phyloP scores from a whole-genome alignment of 2,329 filamentous ascomycete genomes.

The Arthroderma sp. region DNA sequence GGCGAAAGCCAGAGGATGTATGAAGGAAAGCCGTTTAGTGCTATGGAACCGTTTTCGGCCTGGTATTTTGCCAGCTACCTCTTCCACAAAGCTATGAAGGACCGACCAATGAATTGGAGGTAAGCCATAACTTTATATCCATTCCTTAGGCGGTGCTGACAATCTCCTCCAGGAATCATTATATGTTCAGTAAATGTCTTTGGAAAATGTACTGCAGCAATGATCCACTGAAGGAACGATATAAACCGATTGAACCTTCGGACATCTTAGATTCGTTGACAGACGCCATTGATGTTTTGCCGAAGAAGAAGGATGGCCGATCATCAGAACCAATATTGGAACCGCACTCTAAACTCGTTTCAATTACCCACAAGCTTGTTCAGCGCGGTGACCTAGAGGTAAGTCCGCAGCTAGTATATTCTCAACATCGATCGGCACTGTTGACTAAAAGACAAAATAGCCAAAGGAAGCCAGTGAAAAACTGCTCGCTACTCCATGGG shows the following conservation, averaged over 20 bases:
- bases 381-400: constrained; percentile 36
- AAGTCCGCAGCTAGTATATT: constrained; percentile 14
- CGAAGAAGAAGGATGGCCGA: constrained; percentile 47
- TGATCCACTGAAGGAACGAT: constrained; percentile 28
- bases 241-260: constrained; percentile 27
- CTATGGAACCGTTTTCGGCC: constrained; percentile 47
- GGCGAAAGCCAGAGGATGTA: constrained; percentile 44
- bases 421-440: constrained; percentile 11
- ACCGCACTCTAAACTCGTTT: constrained; percentile 83
- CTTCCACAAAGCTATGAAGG: constrained; percentile 46
- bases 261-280: constrained; percentile 47
- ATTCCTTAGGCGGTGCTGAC: constrained; percentile 16
- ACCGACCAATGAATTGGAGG: constrained; percentile 53
- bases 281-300: constrained; percentile 49
- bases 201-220: constrained; percentile 56
- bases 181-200: constrained; percentile 58
- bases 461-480: constrained; percentile 39
- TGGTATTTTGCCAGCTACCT: constrained; percentile 55
- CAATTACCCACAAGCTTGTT: constrained; percentile 71
- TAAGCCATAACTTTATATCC: constrained; percentile 25
- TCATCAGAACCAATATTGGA: constrained; percentile 64
- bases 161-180: constrained; percentile 42
- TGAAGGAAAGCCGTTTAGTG: constrained; percentile 44
- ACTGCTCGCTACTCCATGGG: constrained; percentile 43
- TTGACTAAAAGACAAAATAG: constrained; percentile 28